phyloP scores from a whole-genome alignment of 2,329 filamentous ascomycete species.

The Neofusicoccum cordaticola region DNA sequence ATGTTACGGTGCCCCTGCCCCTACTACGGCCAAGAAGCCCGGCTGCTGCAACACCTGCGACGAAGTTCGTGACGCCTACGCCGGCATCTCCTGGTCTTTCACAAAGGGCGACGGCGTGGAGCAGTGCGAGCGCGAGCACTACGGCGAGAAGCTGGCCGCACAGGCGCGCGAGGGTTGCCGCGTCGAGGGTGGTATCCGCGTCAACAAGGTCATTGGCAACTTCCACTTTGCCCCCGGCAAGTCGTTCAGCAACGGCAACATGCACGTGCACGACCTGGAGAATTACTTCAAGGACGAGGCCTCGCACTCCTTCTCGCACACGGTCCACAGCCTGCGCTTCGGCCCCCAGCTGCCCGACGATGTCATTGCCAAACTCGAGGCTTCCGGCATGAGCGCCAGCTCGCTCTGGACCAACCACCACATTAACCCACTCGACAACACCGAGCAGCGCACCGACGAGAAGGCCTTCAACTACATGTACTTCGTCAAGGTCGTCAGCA shows the following conservation, averaged over 20 bases:
- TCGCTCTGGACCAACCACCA: constrained; percentile 82
- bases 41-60: constrained; percentile 97
- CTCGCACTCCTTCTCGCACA: constrained; percentile 84
- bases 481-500: constrained; percentile 97
- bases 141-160: constrained; percentile 79
- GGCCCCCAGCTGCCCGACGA: constrained; percentile 83
- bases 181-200: constrained; percentile 84
- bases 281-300: constrained; percentile 80
- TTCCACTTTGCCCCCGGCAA: constrained; percentile 97
- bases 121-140: constrained; percentile 94
- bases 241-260: constrained; percentile 92
- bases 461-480: constrained; percentile 97
- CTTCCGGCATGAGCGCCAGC: constrained; percentile 54
- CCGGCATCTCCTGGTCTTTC: constrained; percentile 86
- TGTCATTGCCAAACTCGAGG: constrained; percentile 53
- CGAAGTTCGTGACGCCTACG: constrained; percentile 94
- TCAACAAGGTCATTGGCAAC: constrained; percentile 98
- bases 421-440: constrained; percentile 83
- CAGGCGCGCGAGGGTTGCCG: constrained; percentile 92
- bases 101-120: constrained; percentile 88
- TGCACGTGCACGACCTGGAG: constrained; percentile 96
- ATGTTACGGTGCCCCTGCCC: constrained; percentile 83
- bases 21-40: constrained; percentile 67
- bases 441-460: constrained; percentile 72
- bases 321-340: constrained; percentile 85